Evolutionary conservation across 176 grass and related monocot genomes (phyloP).

Genomic region (Juncus effusus): DNA sequence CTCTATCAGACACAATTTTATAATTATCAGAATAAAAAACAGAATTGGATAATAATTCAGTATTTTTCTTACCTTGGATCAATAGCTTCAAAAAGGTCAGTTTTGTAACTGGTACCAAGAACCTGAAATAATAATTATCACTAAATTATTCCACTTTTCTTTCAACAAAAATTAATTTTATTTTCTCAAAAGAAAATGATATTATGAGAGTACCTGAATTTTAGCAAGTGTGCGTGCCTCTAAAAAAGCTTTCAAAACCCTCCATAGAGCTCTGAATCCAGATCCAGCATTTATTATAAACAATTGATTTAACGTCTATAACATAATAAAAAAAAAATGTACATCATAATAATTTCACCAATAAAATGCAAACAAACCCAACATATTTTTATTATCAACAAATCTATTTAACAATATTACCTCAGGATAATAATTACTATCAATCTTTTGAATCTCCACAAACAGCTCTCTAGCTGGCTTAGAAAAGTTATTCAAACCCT

Average conservation of each 20-base stretch:
- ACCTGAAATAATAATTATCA: slow-evolving; percentile 41
- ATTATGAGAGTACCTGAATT: slow-evolving; percentile 51
- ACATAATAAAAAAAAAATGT: slow-evolving; percentile 24
- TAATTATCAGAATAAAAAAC: slow-evolving; percentile 20
- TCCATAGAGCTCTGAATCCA: slow-evolving; percentile 94
- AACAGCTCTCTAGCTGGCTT: slow-evolving; percentile 84
- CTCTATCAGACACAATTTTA: slow-evolving; percentile 9
- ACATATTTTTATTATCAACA: background rate
- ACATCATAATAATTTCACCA: background rate
- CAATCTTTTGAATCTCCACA: slow-evolving; percentile 82
- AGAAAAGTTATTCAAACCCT: slow-evolving; percentile 80
- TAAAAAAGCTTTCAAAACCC: slow-evolving; percentile 70
- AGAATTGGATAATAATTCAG: background rate
- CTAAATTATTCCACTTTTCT: slow-evolving; percentile 21
- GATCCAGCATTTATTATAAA: slow-evolving; percentile 95
- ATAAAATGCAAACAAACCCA: background rate
- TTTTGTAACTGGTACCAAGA: slow-evolving; percentile 63
- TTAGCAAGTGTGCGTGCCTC: slow-evolving; percentile 73
- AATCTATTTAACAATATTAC: slow-evolving; percentile 29
- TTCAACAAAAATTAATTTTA: background rate
- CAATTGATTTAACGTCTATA: slow-evolving; percentile 81
- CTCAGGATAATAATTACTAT: slow-evolving; percentile 98
- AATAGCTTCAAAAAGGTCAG: slow-evolving; percentile 58
- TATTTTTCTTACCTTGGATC: slow-evolving; percentile 66
- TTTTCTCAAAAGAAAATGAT: slow-evolving; percentile 10